phyloP scores from a whole-genome alignment of 2,329 filamentous ascomycete species.

The Fusarium circinatum region DNA sequence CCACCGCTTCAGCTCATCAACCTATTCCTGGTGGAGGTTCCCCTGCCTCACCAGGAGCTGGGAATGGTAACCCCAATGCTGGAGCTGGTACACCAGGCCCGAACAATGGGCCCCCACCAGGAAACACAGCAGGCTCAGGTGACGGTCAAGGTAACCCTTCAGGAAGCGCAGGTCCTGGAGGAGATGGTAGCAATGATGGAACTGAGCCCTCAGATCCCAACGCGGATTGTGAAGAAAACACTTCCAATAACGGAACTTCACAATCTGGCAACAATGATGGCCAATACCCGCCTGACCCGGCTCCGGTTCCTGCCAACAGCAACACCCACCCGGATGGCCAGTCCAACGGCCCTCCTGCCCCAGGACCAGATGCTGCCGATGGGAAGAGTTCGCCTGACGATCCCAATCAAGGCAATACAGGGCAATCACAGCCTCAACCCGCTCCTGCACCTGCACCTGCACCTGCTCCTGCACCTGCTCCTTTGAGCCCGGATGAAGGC shows the following conservation, averaged over 20 bases:
- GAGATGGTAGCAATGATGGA: background rate
- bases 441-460: slow-evolving; percentile 3
- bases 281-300: background rate
- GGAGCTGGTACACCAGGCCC: background rate
- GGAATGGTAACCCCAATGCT: background rate
- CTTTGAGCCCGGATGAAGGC: background rate
- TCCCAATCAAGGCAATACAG: background rate
- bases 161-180: background rate
- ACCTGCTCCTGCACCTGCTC: background rate
- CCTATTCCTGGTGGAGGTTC: background rate
- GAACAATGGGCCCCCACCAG: background rate
- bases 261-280: background rate
- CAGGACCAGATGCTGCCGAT: background rate
- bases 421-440: slow-evolving; percentile 4
- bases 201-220: background rate
- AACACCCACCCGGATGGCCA: background rate
- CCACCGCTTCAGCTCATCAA: slow-evolving; percentile 18
- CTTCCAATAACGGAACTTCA: background rate
- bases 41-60: background rate
- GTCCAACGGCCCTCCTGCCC: background rate
- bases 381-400: background rate
- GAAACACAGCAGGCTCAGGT: background rate
- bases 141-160: background rate
- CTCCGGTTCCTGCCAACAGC: background rate
- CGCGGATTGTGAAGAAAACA: background rate